Base-by-base conservation (phyloP, 2,329 filamentous ascomycete species). In the Arthrobotrys sinensis region DNA sequence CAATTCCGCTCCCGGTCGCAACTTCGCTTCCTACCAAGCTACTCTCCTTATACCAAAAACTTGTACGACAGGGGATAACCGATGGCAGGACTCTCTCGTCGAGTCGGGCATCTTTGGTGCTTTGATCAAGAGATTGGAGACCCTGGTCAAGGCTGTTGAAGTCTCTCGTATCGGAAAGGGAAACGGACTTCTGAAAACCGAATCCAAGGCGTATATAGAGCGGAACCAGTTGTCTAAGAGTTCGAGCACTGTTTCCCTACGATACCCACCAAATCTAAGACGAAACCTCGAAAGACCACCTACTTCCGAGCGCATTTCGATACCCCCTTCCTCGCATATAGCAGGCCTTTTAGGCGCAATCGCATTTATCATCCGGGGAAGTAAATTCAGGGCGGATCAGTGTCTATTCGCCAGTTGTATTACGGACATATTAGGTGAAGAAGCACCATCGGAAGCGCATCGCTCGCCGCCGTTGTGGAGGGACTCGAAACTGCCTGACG, bases 301-400 rank as follows among this genome's bases (percentile, higher is more conserved):
- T n/a, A 34, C 36, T 34, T 36, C 45, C 4, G 67, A 72, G 19
- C 32, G 71, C n/a, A 45, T 73, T 1, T 85, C 91, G 24, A 89
- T 92, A 6, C 88, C 89, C 1, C 85, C 87, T 12, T 86, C 86
- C 14, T 86, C 89, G 28, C 89, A 88, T 76, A 85, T 97, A 45
- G 88, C 90, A 1, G 89, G 90, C 8, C 88, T 97, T 16, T 85
- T 98, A 5, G 91, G 93, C 79, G 93, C 94, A 0, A 89, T 97
- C 63, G 88, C 90, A 19, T 88, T 90, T 53, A 91, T 97, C 57
- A 89, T 97, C 62, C 89, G 90, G 78, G 90, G 93, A 81, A 97
- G 95, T 0, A 82, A 81, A 45, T 79, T 81, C 66, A 89, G 93
- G 68, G 91, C 93, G 8, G 91, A 91, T 80, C 89, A 93, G 81